Percentiles rank a stretch among this genome's conserved stretches.
phyloP scores from a whole-genome alignment of 2,329 filamentous ascomycete species.

The Taxawa tesnikishii region DNA sequence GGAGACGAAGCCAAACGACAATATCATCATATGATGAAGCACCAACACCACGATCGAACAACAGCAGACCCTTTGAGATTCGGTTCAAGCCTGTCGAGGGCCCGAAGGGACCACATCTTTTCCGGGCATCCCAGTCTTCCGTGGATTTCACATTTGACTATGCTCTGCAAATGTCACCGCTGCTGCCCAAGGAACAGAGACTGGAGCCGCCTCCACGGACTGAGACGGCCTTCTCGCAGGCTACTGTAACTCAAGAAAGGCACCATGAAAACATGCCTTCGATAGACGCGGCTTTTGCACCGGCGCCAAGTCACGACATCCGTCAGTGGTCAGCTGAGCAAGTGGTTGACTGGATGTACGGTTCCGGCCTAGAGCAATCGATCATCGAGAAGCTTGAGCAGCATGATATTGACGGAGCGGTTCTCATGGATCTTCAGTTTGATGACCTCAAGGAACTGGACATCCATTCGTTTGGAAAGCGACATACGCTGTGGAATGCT shows the following conservation, averaged over 20 bases:
- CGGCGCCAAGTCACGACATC: constrained; percentile 29
- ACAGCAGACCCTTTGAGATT: constrained; percentile 45
- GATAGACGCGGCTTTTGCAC: constrained; percentile 5
- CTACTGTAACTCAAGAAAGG: constrained; percentile 13
- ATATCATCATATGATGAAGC: constrained; percentile 78
- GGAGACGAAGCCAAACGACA: constrained; percentile 70
- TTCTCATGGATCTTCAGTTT: constrained; percentile 82
- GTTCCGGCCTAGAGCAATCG: constrained; percentile 63
- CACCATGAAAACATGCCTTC: constrained; percentile 2
- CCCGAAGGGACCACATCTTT: constrained; percentile 76
- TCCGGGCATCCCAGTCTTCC: constrained; percentile 56
- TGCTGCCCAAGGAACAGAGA: constrained; percentile 45
- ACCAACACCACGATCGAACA: constrained; percentile 59
- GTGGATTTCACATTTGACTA: constrained; percentile 37
- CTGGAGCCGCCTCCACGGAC: constrained; percentile 30
- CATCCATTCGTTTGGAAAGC: constrained; percentile 69
- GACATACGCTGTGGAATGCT: constrained; percentile 69
- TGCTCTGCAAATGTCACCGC: constrained; percentile 57
- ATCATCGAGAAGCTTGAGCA: constrained; percentile 75
- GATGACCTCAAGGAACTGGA: constrained; percentile 75
- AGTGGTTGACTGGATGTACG: constrained; percentile 77
- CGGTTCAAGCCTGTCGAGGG: constrained; percentile 61
- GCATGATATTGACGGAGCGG: constrained; percentile 83
- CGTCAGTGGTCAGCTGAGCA: constrained; percentile 60
- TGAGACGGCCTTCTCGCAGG: constrained; percentile 28